phyloP scores from a whole-genome alignment of 2,329 filamentous ascomycete species.

The Apiospora pterosperma region DNA sequence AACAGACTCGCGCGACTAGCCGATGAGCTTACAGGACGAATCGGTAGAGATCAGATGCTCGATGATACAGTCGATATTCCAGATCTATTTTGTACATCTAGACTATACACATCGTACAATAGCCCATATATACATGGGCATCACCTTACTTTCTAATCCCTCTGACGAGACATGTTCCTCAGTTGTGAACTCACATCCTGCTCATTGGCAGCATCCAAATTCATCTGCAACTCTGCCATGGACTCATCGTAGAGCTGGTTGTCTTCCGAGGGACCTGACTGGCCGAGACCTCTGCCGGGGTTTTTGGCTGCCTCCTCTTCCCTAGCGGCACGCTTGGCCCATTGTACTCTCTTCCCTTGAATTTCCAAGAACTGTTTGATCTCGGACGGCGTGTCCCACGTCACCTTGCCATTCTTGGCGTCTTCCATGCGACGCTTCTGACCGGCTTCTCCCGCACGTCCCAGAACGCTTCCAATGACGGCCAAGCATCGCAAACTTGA shows the following conservation, averaged over 20 bases:
- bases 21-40: too few relatives aligned
- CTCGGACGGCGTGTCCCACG: conserved; percentile 53
- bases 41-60: background rate
- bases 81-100: conserved; percentile 2
- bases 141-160: background rate
- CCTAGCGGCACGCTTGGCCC: background rate
- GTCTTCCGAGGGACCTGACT: background rate
- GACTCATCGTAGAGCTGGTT: background rate
- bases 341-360: conserved; percentile 15
- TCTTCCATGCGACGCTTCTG: conserved; percentile 62
- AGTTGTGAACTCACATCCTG: background rate
- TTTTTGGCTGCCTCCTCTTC: background rate
- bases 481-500: conserved; percentile 73
- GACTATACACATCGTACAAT: background rate
- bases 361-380: conserved; percentile 36
- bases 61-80: background rate
- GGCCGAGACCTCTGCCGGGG: too few relatives aligned
- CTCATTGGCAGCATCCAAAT: background rate
- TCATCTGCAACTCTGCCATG: background rate
- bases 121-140: background rate
- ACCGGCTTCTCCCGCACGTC: conserved; percentile 77
- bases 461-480: conserved; percentile 81
- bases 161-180: background rate
- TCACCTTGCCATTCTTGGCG: conserved; percentile 59
- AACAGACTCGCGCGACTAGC: too few relatives aligned